phyloP scores from a whole-genome alignment of 2,329 filamentous ascomycete genomes.

The Calonectria pseudoreteaudii region DNA sequence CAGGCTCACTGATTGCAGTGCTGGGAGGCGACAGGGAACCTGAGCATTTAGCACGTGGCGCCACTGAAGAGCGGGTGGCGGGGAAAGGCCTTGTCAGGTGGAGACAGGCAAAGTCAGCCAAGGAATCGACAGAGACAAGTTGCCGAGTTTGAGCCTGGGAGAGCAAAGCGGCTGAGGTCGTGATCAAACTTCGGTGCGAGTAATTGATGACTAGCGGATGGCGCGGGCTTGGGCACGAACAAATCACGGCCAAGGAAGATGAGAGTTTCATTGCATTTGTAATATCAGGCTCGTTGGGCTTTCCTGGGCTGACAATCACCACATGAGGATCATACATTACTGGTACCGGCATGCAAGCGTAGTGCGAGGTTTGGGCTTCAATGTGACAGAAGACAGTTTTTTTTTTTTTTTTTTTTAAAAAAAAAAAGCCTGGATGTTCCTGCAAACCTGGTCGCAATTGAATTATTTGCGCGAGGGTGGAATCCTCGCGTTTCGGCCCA shows the following conservation, averaged over 20 bases:
- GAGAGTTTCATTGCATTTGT: slow-evolving; percentile 9
- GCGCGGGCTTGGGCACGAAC: slow-evolving; percentile 20
- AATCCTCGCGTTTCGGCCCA: slow-evolving; percentile 14
- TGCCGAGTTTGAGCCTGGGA: not conserved
- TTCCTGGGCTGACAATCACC: slow-evolving; percentile 6
- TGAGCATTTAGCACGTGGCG: slow-evolving; percentile 43
- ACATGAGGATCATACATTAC: slow-evolving; percentile 8
- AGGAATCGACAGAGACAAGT: slow-evolving; percentile 18
- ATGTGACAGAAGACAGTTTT: not conserved
- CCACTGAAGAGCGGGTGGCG: slow-evolving; percentile 42
- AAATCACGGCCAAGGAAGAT: not conserved
- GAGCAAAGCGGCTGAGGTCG: slow-evolving; percentile 8
- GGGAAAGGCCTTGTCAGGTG: slow-evolving; percentile 32
- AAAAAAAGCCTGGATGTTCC: slow-evolving; percentile 6
- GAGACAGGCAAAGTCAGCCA: slow-evolving; percentile 35
- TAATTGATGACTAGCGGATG: slow-evolving; percentile 4
- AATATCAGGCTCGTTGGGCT: slow-evolving; percentile 18
- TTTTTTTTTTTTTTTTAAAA: too few relatives aligned
- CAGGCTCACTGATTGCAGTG: slow-evolving; percentile 7
- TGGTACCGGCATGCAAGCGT: not conserved
- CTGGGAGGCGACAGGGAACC: slow-evolving; percentile 25
- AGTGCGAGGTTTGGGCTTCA: slow-evolving; percentile 20
- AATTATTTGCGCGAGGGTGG: not conserved
- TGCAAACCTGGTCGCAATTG: not conserved
- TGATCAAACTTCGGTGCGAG: not conserved